These are phyloP conservation scores for Exophiala sp. DNA, from an alignment of 2,329 filamentous ascomycete genomes.

Conservation along the genomic window DNA sequence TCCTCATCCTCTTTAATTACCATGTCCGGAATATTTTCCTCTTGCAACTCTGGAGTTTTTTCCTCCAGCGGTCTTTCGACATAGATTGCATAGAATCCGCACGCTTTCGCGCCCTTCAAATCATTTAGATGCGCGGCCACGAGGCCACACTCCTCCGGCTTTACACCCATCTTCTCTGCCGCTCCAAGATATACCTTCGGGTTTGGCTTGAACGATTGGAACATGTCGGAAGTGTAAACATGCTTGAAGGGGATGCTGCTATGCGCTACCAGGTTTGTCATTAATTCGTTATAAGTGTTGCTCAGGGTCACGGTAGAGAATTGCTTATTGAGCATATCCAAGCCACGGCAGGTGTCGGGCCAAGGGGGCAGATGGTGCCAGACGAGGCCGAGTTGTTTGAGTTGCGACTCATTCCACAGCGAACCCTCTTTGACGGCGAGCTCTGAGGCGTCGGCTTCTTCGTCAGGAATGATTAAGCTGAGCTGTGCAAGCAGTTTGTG, in stretches of 20 bases:
- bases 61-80: constrained; percentile 65
- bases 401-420: constrained; percentile 57
- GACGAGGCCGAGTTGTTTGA: constrained; percentile 57
- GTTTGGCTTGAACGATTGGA: constrained; percentile 66
- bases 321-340: constrained; percentile 51
- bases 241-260: constrained; percentile 57
- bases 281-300: constrained; percentile 63
- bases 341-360: constrained; percentile 54
- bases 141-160: constrained; percentile 62
- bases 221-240: constrained; percentile 62
- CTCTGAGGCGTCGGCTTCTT: not conserved
- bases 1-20: constrained; percentile 50
- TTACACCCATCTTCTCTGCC: constrained; percentile 51
- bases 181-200: constrained; percentile 63
- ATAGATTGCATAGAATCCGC: constrained; percentile 64
- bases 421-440: not conserved
- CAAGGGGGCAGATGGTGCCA: constrained; percentile 69
- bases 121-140: constrained; percentile 69
- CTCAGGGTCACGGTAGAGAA: constrained; percentile 61
- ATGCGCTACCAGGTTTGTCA: constrained; percentile 57
- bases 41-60: constrained; percentile 50
- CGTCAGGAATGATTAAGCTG: constrained; percentile 43
- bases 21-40: constrained; percentile 58
- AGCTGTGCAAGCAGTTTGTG: constrained; percentile 52
- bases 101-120: constrained; percentile 57